Evolutionary conservation across 176 grass and related monocot genomes (phyloP), one percentile per base, ranked within the genome.

Genomic region (Saccharum spontaneum): DNA sequence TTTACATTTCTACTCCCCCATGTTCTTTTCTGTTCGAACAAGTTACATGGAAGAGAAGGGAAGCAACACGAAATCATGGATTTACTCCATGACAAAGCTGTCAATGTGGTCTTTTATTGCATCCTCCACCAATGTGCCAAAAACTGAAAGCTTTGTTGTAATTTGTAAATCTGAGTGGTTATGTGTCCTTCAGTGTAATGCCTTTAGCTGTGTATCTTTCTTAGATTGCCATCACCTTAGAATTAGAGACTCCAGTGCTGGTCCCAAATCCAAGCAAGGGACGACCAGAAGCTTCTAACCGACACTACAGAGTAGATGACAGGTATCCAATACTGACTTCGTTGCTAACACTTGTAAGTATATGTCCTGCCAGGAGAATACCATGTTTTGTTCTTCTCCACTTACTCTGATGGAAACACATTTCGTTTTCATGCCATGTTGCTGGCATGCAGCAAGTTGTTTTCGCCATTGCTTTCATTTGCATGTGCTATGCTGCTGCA

Each of bases 1-100:
- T 64, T 83, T 69, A 31, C 38, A 46, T 73, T 73, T 83, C 55
- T 86, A 73, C 37, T 82, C 82, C 46, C 59, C 30, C 79, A 22
- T 82, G 73, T 26, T 33, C 30, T 77, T 88, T 78, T 79, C 36
- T 78, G 23, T 82, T 65, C 69, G 55, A 68, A 85, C 74, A 62
- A 88, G 77, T 90, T 82, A 80, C 72, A 86, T 90, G 86, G 93
- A 92, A 95, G 89, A 95, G 88, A 92, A 92, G 79, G 86, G 40
- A 77, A 87, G 75, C 80, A 65, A 79, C 76, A 79, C 38, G 73
- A 88, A 78, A 86, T 85, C 70, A 82, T 84, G 87, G 86, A 77
- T 84, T 83, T 68, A 23, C 72, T 71, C 75, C 80, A 87, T 84
- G 84, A 79, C 48, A 23, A 68, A 23, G 66, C 73, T 75, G 49